phyloP scores from a whole-genome alignment of 441 rosid genomes.

The Croton setiger region DNA sequence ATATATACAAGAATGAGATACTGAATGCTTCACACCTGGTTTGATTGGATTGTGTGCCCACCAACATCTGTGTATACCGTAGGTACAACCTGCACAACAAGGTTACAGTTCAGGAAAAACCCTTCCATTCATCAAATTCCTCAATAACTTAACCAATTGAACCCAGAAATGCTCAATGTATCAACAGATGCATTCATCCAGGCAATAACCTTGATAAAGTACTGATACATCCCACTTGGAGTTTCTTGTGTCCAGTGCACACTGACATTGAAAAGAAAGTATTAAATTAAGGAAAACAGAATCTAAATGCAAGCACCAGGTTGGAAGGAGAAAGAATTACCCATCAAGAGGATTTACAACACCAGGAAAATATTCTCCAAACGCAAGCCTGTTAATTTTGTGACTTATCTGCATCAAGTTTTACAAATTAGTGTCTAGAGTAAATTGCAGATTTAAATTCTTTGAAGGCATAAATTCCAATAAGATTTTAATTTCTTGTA shows the following conservation, averaged over 20 bases:
- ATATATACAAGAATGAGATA: not conserved
- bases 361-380: conserved; percentile 92
- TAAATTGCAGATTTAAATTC: not conserved
- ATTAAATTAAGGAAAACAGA: not conserved
- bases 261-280: conserved; percentile 34
- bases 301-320: conserved; percentile 3
- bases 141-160: not conserved
- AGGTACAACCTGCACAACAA: conserved; percentile 72
- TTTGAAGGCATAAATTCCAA: not conserved
- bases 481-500: not conserved
- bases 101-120: not conserved
- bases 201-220: conserved; percentile 73
- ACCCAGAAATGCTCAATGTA: not conserved
- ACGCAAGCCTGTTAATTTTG: conserved; percentile 70
- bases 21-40: conserved; percentile 52
- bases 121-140: not conserved
- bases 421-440: conserved; percentile 12
- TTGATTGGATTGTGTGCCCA: conserved; percentile 80
- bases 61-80: conserved; percentile 80
- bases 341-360: conserved; percentile 92
- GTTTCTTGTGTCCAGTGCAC: conserved; percentile 84
- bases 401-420: conserved; percentile 69
- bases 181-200: conserved; percentile 13
- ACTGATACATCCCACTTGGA: conserved; percentile 95
- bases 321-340: conserved; percentile 34